A percentile compares a stretch with the other conserved stretches of the same genome.
Conservation (phyloP, 768 basidiomycete genomes). For the Lentinus tigrinus region DNA sequence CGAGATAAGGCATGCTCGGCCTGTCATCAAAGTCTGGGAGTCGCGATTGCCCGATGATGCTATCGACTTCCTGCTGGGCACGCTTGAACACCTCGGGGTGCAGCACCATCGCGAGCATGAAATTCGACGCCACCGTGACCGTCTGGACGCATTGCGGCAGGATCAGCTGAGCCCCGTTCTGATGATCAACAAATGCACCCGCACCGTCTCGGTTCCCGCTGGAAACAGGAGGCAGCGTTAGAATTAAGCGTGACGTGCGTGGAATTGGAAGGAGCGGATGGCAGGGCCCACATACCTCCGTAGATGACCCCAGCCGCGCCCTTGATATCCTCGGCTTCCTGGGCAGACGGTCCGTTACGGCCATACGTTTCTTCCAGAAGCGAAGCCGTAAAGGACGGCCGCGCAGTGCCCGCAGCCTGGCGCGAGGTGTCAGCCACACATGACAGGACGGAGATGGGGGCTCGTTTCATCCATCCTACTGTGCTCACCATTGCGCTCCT, state of each 20-base stretch:
- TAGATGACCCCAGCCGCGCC: constrained; percentile 22
- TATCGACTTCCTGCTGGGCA: constrained; percentile 45
- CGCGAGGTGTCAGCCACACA: background rate
- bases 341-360: constrained; percentile 7
- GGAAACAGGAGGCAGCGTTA: background rate
- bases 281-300: constrained; percentile 23
- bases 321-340: constrained; percentile 24
- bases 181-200: background rate
- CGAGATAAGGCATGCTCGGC: constrained; percentile 40
- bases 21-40: constrained; percentile 41
- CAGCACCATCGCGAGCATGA: constrained; percentile 41
- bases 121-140: constrained; percentile 36
- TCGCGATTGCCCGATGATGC: constrained; percentile 39
- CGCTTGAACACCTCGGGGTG: constrained; percentile 38
- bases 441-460: background rate
- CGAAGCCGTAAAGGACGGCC: constrained; percentile 19
- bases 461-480: background rate
- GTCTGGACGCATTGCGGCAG: constrained; percentile 35
- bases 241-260: background rate
- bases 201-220: constrained; percentile 27
- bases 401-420: constrained; percentile 20
- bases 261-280: background rate
- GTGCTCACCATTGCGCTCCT: constrained; percentile 15
- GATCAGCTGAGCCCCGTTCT: background rate
- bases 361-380: constrained; percentile 16